These are phyloP conservation scores for Herpetospermum pedunculosum DNA, from an alignment of 306 rosid species.

Conservation along the genomic window DNA sequence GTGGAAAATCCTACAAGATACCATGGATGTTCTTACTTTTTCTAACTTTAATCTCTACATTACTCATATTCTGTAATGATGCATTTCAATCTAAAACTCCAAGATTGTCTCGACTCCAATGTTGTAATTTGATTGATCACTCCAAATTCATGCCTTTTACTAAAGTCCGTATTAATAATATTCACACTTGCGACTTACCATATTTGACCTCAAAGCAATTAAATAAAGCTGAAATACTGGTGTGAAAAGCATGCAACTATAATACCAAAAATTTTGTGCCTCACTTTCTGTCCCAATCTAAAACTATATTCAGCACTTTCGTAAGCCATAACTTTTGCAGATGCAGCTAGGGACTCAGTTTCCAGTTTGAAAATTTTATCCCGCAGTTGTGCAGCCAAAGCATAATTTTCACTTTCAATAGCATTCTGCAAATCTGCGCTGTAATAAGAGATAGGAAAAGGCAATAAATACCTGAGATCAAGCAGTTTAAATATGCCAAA, in stretches of 20 bases:
- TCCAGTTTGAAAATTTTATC: slow-evolving; percentile 66
- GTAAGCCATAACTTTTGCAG: slow-evolving; percentile 72
- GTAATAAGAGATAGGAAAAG: slow-evolving; percentile 24
- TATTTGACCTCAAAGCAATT: not conserved
- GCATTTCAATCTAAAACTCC: not conserved
- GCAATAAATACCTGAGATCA: not conserved
- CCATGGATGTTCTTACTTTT: not conserved
- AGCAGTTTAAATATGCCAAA: not conserved
- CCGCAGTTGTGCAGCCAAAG: slow-evolving; percentile 63
- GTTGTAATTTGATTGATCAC: not conserved
- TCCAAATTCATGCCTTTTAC: not conserved
- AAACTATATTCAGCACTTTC: slow-evolving; percentile 67
- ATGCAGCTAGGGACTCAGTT: slow-evolving; percentile 72
- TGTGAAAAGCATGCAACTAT: slow-evolving; percentile 8
- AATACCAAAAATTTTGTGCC: slow-evolving; percentile 58
- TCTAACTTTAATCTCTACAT: not conserved
- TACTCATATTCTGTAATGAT: not conserved
- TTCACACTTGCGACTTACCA: not conserved
- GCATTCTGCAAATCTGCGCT: slow-evolving; percentile 78
- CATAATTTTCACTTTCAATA: slow-evolving; percentile 60
- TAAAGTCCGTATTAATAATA: not conserved
- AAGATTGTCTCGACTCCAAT: not conserved
- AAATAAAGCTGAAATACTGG: slow-evolving; percentile 10
- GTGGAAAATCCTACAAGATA: not conserved
- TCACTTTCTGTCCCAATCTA: slow-evolving; percentile 87